Conservation (phyloP, 1,284 basidiomycete genomes). For the Cutaneotrichosporon mucoides region DNA sequence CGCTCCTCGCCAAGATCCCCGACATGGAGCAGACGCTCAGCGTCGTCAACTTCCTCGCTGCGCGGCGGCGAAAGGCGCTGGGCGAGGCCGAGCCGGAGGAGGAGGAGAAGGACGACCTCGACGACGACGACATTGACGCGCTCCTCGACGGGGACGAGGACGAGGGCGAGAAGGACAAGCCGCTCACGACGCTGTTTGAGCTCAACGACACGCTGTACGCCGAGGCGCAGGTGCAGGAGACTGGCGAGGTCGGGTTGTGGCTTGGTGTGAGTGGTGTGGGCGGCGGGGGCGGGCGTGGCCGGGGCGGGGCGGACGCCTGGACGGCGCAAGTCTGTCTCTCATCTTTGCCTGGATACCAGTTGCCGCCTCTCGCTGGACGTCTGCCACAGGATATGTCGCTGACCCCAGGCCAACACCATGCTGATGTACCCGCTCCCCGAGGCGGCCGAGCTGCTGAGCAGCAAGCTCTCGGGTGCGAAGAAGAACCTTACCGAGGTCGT, state of each 20-base stretch:
- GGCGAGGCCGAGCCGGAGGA: constrained; percentile 39
- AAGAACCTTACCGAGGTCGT: constrained; percentile 64
- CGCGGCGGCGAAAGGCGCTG: constrained; percentile 55
- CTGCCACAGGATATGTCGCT: not conserved
- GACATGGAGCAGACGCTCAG: constrained; percentile 89
- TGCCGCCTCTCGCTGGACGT: too few species aligned
- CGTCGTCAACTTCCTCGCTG: constrained; percentile 81
- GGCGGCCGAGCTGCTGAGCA: constrained; percentile 69
- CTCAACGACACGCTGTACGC: constrained; percentile 93
- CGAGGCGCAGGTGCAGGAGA: constrained; percentile 80
- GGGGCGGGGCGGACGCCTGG: too few species aligned
- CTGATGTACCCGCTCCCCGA: constrained; percentile 83
- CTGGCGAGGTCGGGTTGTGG: constrained; percentile 90
- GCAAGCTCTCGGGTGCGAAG: constrained; percentile 75
- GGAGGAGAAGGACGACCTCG: constrained; percentile 32
- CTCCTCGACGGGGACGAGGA: constrained; percentile 53
- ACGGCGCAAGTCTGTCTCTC: too few species aligned
- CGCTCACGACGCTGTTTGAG: constrained; percentile 84
- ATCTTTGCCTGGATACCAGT: too few species aligned
- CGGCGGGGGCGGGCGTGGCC: not conserved
- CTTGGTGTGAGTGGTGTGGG: constrained; percentile 68
- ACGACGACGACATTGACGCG: constrained; percentile 50
- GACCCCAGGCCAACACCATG: constrained; percentile 88
- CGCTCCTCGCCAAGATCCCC: constrained; percentile 89
- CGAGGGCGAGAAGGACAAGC: constrained; percentile 47